These are phyloP conservation scores for Irpex sp. DNA, from an alignment of 1,284 basidiomycete species.

Conservation along the genomic window DNA sequence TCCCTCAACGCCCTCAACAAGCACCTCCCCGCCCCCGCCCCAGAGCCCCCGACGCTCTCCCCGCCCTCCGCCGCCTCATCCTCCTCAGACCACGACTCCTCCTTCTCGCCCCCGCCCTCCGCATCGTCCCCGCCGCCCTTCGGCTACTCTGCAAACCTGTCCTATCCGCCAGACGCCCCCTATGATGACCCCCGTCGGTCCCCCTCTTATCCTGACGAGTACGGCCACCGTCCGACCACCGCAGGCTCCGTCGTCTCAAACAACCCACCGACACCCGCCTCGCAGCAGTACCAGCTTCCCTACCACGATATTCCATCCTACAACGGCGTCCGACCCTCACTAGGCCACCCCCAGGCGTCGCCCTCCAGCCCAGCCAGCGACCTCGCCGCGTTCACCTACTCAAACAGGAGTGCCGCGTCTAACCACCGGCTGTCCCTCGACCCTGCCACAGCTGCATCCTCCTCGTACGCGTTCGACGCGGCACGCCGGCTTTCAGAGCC, in stretches of 20 bases:
- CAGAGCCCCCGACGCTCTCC: constrained; percentile 6
- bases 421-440: background rate
- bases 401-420: background rate
- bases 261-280: background rate
- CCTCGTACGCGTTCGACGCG: background rate
- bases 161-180: background rate
- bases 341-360: background rate
- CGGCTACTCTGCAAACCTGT: constrained; percentile 2
- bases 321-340: background rate
- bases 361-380: background rate
- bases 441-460: background rate
- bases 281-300: background rate
- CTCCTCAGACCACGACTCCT: constrained; percentile 1
- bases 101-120: constrained; percentile 6
- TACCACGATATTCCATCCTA: background rate
- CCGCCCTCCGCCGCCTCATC: constrained; percentile 5
- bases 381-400: background rate
- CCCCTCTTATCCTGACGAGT: constrained; percentile 3
- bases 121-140: constrained; percentile 5
- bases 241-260: constrained; percentile 1
- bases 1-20: constrained; percentile 9
- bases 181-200: constrained; percentile 8
- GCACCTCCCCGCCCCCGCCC: background rate
- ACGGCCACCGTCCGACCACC: constrained; percentile 1
- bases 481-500: background rate